A percentile compares a stretch with the other conserved stretches of the same genome.
Conservation (phyloP, 768 basidiomycete genomes). For the Pleurotus pulmonarius region DNA sequence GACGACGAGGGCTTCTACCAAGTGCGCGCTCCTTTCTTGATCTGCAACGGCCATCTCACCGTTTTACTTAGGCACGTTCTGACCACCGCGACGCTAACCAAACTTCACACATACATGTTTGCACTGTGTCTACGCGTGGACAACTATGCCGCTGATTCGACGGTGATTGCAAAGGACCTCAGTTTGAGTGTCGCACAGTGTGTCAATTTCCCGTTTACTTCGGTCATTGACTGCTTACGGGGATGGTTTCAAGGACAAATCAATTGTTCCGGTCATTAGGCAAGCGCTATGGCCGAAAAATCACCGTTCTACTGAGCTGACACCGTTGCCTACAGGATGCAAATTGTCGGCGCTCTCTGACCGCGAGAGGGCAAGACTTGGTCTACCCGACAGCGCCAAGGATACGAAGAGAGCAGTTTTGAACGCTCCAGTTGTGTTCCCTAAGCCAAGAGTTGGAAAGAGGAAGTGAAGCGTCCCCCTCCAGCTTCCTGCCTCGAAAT, state of each 20-base stretch:
- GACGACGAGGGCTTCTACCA: constrained; percentile 57
- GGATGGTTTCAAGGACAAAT: constrained; percentile 38
- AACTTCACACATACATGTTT: constrained; percentile 75
- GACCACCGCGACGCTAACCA: constrained; percentile 70
- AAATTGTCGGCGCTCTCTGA: constrained; percentile 54
- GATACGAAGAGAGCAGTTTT: constrained; percentile 72
- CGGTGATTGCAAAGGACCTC: constrained; percentile 69
- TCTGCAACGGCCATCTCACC: neutral
- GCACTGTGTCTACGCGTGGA: constrained; percentile 79
- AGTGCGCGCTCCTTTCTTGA: constrained; percentile 35
- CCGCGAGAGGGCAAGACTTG: constrained; percentile 65
- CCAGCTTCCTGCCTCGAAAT: too few species aligned
- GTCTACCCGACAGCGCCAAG: constrained; percentile 59
- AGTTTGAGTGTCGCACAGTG: constrained; percentile 63
- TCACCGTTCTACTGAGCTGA: neutral
- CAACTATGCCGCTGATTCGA: constrained; percentile 68
- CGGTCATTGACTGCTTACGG: constrained; percentile 1
- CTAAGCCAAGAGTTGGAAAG: constrained; percentile 51
- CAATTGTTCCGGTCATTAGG: constrained; percentile 75
- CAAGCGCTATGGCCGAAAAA: constrained; percentile 18
- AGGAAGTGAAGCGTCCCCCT: constrained; percentile 11
- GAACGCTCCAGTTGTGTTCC: constrained; percentile 76
- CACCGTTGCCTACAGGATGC: constrained; percentile 50
- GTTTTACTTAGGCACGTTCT: constrained; percentile 34
- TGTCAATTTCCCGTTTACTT: constrained; percentile 21